A percentile compares a stretch with the other conserved stretches of the same genome.
phyloP scores from a whole-genome alignment of 208 protist species.

The Ichthyophonus hoferi region DNA sequence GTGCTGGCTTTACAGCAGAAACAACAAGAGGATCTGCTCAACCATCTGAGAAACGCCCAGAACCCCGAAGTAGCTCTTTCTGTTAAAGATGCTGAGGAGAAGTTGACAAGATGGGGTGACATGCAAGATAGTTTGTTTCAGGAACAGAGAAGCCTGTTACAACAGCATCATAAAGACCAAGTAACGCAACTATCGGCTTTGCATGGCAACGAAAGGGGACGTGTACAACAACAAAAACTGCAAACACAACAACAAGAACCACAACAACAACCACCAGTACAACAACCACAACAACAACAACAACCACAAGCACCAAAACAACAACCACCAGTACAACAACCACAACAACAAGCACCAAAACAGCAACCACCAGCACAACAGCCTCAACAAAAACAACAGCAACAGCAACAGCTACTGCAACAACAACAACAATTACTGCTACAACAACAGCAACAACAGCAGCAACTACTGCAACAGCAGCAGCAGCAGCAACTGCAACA shows the following conservation, averaged over 20 bases:
- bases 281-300: not conserved
- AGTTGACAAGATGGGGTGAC: not conserved
- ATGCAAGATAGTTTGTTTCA: not conserved
- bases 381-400: not conserved
- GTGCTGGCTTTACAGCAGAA: not conserved
- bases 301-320: conserved; percentile 8
- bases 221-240: not conserved
- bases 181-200: not conserved
- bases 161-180: not conserved
- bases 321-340: not conserved
- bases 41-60: no score
- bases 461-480: not conserved
- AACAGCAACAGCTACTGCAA: conserved; percentile 9
- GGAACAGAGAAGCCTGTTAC: not conserved
- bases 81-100: not conserved
- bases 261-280: conserved; percentile 1
- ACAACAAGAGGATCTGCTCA: not conserved
- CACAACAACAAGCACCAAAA: conserved; percentile 3
- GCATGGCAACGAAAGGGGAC: not conserved
- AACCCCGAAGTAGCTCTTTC: not conserved
- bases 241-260: not conserved
- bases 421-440: not conserved
- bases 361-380: not conserved
- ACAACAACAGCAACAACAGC: not conserved
- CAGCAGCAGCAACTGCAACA: not conserved